Percentiles rank a stretch among this genome's conserved stretches.
These are phyloP conservation scores for Lipomyces sp. DNA, from an alignment of 805 yeast genomes.

Conservation along the genomic window DNA sequence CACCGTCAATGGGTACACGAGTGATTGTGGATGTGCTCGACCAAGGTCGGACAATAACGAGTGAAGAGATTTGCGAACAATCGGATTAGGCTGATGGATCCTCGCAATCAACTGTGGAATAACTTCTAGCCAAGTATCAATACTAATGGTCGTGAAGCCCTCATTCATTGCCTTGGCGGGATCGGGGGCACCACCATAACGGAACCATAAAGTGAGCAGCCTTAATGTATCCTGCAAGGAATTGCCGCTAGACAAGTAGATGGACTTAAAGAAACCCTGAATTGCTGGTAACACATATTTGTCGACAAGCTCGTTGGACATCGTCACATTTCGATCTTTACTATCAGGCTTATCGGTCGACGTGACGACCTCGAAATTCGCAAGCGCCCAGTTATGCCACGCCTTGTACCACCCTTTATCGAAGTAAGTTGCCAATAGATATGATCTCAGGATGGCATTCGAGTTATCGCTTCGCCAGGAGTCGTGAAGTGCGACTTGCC, in stretches of 20 bases:
- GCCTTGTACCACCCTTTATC: slow-evolving; percentile 95
- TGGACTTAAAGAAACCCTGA: slow-evolving; percentile 93
- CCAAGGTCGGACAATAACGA: slow-evolving; percentile 86
- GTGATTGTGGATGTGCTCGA: slow-evolving; percentile 94
- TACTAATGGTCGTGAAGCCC: slow-evolving; percentile 85
- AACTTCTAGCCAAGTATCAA: slow-evolving; percentile 94
- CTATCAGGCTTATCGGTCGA: slow-evolving; percentile 48
- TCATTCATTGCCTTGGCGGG: slow-evolving; percentile 89
- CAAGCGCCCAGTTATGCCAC: slow-evolving; percentile 99
- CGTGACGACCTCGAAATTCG: slow-evolving; percentile 93
- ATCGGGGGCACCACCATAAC: slow-evolving; percentile 90
- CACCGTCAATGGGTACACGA: slow-evolving; percentile 92
- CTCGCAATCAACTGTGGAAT: slow-evolving; percentile 95
- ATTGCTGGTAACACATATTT: slow-evolving; percentile 96
- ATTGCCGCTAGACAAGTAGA: slow-evolving; percentile 80
- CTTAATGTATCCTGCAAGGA: slow-evolving; percentile 93
- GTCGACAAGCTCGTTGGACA: slow-evolving; percentile 58
- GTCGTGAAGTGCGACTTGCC: slow-evolving; percentile 84
- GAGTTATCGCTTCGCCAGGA: slow-evolving; percentile 77
- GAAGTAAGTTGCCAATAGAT: slow-evolving; percentile 90
- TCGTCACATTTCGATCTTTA: slow-evolving; percentile 26
- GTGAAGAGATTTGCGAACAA: slow-evolving; percentile 78
- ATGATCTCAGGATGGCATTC: slow-evolving; percentile 88
- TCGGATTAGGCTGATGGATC: slow-evolving; percentile 90
- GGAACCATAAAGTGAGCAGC: slow-evolving; percentile 90